Evolutionary conservation across 768 basidiomycete genomes (phyloP), one percentile per base, ranked within the genome.

Genomic region (Leccinum disarticulatum): DNA sequence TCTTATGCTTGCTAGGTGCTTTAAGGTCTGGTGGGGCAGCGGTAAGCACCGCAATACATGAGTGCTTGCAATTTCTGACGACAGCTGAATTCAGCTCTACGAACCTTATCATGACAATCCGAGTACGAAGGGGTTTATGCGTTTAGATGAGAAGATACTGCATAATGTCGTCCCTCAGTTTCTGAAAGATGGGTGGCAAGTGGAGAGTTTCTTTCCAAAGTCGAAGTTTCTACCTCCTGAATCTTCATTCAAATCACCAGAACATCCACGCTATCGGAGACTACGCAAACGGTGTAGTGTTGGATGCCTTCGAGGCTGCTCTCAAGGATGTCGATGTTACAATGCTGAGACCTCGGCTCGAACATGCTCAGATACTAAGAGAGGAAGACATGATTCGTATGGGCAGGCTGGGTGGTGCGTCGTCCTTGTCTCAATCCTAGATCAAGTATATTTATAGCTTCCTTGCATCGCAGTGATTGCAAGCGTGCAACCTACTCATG

Each of bases 11-110:
- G 25, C 25, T 58, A 90, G 89, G 93, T 58, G 95, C 94, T 31
- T 77, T 97, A 38, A 84, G 95, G 33, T 88, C 88, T n/a, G 88
- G 92, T 58, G 95, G 94, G 49, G 93, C 95, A 49, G 94, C 95
- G 47, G 88, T 89, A 75, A 72, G 79, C 68, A 27, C 15, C 7
- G 49, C 19, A 31, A 31, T 17, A n/a, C 15, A 54, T 25, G 51
- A 57, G 33, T 30, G 1, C 10, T 28, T 41, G 38, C 14, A 55
- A 54, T 31, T 49, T 49, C 28, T 59, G 17, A 56, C 22, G 57
- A 54, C 27, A 28, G 17, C 17, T 38, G 31, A 49, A 41, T 28
- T 19, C 13, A 63, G 88, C 77, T 97, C 38, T 81, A 89, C 57
- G 89, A 93, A 64, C 89, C 91, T 1, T 96, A 96, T 68, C 76